Evolutionary conservation across 2,329 filamentous ascomycete species (phyloP), one percentile per base, ranked within the genome.

Genomic region (Karstenula rhodostoma): DNA sequence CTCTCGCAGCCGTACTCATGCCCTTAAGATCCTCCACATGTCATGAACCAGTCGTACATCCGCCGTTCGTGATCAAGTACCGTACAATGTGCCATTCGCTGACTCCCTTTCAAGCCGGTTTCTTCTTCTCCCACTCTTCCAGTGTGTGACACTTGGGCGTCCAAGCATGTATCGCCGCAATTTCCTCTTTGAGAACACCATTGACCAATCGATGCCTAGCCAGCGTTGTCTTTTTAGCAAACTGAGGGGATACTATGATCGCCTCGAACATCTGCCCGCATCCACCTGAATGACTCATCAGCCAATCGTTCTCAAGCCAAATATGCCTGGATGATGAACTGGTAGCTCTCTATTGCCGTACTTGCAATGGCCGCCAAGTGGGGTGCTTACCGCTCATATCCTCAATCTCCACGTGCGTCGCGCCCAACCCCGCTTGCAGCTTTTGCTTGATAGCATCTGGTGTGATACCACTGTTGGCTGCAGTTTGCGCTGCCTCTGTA

Each of bases 81-180:
- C 22, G 23, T 44, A 52, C 44, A 35, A 12, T 22, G n/a, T 35
- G 25, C n/a, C 29, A 7, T 35, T 35, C 17, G 8, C 2, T 6
- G 13, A 50, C 4, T 4, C 12, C 13, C 17, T 19, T 40, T 55
- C 52, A 55, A 22, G 52, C 42, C 63, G 69, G 73, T 63, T 85
- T 84, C 78, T 90, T 86, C 78, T 87, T 88, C 80, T 92, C 87
- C 88, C 91, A 96, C 82, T 97, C 92, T 72, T 93, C 92, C 0
- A 92, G 92, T 9, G 94, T 97, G 81, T 93, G 91, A 78, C 94
- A 97, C 80, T 93, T 96, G 29, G 93, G 92, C 58, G 92, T 96
- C 94, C 94, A 97, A 42, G 94, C 94, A 82, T 97, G 94, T 70
- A 97, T 96, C 66, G 86, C 87, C 17, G 92, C 91, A 76, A 97